Percentiles rank a stretch among this genome's conserved stretches.
Conservation (phyloP, 2,329 filamentous ascomycete species). For the Onygenales sp. region DNA sequence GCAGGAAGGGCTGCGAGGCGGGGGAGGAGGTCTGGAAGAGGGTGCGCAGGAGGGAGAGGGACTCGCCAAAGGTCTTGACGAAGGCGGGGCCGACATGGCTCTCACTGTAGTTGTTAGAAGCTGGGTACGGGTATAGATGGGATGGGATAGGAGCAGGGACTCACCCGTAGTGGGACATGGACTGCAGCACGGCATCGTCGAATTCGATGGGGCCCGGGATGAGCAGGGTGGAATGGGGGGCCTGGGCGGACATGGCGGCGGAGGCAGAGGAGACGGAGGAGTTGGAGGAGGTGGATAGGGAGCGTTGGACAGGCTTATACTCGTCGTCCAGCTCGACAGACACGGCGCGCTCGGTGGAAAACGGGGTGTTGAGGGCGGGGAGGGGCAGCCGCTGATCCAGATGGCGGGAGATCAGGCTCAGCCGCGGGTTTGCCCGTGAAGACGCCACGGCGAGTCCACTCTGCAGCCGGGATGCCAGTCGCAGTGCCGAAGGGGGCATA, state of each 20-base stretch:
- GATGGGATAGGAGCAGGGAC: background rate
- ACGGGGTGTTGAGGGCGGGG: constrained; percentile 54
- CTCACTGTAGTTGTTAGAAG: constrained; percentile 51
- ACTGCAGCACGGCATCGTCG: constrained; percentile 88
- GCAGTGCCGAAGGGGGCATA: constrained; percentile 6
- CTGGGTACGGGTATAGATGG: background rate
- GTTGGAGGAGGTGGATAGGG: constrained; percentile 14
- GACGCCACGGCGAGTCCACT: constrained; percentile 38
- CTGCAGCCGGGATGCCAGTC: constrained; percentile 13
- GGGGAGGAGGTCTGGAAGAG: constrained; percentile 86
- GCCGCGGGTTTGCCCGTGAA: constrained; percentile 40
- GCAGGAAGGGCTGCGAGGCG: constrained; percentile 77
- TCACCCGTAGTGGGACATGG: constrained; percentile 79
- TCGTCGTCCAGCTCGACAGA: constrained; percentile 45
- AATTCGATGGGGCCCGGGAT: constrained; percentile 98
- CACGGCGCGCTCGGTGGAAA: constrained; percentile 48
- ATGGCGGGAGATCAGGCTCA: constrained; percentile 54
- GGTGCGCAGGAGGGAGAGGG: constrained; percentile 75
- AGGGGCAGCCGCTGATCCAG: constrained; percentile 45
- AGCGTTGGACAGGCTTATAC: constrained; percentile 34
- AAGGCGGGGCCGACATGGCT: constrained; percentile 87
- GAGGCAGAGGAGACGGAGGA: too few species aligned
- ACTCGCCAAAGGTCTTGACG: constrained; percentile 83
- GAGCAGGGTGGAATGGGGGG: constrained; percentile 64
- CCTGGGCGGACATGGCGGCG: constrained; percentile 48